Conservation (phyloP, 805 yeast species). For the Grigorovia humatica region DNA sequence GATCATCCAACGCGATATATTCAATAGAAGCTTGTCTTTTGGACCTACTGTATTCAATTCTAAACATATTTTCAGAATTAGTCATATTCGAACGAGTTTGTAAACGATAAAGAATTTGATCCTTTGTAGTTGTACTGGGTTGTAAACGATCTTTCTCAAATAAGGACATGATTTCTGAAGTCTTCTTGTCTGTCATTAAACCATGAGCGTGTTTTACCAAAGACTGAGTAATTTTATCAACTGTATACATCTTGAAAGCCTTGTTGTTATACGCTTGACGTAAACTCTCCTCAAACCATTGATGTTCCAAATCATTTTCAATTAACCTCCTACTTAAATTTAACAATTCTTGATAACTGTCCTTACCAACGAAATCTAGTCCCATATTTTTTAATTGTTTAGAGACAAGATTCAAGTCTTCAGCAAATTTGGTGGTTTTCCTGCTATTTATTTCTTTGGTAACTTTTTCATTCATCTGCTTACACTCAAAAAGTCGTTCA, state of each 20-base stretch:
- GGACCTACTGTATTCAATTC: slow-evolving; percentile 57
- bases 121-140: slow-evolving; percentile 60
- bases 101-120: slow-evolving; percentile 85
- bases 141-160: slow-evolving; percentile 72
- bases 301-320: slow-evolving; percentile 86
- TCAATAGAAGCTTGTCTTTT: slow-evolving; percentile 54
- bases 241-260: slow-evolving; percentile 85
- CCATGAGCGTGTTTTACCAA: slow-evolving; percentile 79
- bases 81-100: slow-evolving; percentile 72
- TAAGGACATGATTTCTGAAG: slow-evolving; percentile 68
- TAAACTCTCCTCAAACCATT: slow-evolving; percentile 87
- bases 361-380: slow-evolving; percentile 54
- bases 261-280: slow-evolving; percentile 92
- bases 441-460: slow-evolving; percentile 60
- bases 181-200: slow-evolving; percentile 65
- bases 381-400: slow-evolving; percentile 77
- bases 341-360: slow-evolving; percentile 72
- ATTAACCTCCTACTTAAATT: slow-evolving; percentile 63
- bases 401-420: slow-evolving; percentile 71
- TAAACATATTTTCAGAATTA: slow-evolving; percentile 88
- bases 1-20: slow-evolving; percentile 78
- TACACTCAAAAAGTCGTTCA: slow-evolving; percentile 70
- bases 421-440: slow-evolving; percentile 65
- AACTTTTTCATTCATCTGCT: slow-evolving; percentile 57
- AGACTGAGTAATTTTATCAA: slow-evolving; percentile 83